Evolutionary conservation across 306 rosid species (phyloP).

Genomic region (Pterocarpus santalinus): DNA sequence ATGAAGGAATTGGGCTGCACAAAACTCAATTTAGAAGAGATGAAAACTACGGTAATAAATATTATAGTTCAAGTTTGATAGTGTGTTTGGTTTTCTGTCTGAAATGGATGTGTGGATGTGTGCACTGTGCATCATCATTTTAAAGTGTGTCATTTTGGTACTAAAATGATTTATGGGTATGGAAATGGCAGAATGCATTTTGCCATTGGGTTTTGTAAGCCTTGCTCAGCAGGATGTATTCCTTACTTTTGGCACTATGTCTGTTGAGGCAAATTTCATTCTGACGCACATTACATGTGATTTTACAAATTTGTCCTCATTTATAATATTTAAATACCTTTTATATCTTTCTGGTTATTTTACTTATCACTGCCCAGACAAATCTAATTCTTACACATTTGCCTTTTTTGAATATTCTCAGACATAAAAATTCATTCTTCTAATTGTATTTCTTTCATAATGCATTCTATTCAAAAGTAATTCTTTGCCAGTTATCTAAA

Average conservation of each 20-base stretch:
- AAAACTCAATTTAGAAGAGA: conserved; percentile 98
- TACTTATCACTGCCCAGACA: background rate
- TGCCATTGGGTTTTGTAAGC: conserved; percentile 1
- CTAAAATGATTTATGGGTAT: conserved; percentile 8
- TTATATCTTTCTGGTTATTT: conserved; percentile 30
- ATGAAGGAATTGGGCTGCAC: conserved; percentile 86
- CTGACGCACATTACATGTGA: background rate
- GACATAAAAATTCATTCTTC: conserved; percentile 19
- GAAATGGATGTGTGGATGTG: conserved; percentile 15
- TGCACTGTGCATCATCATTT: conserved; percentile 24
- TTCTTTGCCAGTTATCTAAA: conserved; percentile 7
- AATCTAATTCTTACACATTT: background rate
- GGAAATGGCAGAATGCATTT: conserved; percentile 28
- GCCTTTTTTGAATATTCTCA: conserved; percentile 16
- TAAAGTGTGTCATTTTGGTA: conserved; percentile 31
- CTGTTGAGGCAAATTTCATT: conserved; percentile 25
- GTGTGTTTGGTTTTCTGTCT: conserved; percentile 14
- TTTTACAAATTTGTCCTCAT: conserved; percentile 7
- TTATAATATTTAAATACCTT: background rate
- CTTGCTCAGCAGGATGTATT: conserved; percentile 5
- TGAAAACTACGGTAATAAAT: conserved; percentile 83
- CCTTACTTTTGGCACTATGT: background rate
- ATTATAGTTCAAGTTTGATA: conserved; percentile 4
- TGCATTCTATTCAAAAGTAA: background rate
- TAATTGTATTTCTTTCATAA: background rate